Base-by-base conservation (phyloP, 2,329 filamentous ascomycete species). In the Dactylellina parvicollis region DNA sequence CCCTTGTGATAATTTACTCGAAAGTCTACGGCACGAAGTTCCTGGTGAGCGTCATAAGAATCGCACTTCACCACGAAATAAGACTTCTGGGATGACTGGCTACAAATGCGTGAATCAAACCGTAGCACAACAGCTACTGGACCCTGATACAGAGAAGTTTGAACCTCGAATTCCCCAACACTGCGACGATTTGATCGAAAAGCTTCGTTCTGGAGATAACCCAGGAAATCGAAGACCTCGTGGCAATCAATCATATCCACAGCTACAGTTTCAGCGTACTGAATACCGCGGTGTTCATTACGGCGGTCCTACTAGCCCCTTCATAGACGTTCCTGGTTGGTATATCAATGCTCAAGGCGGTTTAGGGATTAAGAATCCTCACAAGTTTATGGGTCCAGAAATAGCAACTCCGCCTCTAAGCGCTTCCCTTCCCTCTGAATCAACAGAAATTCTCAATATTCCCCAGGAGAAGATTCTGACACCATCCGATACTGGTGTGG, bases 271-370 rank as follows among this genome's bases (percentile, higher is more conserved):
- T 8, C 10, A 42, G 8, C 12, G 8, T 56, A 55, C 16, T 44
- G 24, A 47, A 16, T 72, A 72, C 32, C 59, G 67, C 22, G 52
- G 59, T 24, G 44, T 72, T 28, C 34, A 46, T 4, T 59, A 50
- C 16, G 18, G 42, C 2, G 32, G 28, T n/a, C 50, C 42, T 8
- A 12, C 10, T 14, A 38, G 30, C 4, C 18, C 34, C 10, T 1
- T 9, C 16, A 18, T 40, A 4, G 28, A 28, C 2, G 32, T 56
- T 30, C 67, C 67, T 1, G 57, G 46, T 22, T 72, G 67, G 67
- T 65, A 65, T 36, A 8, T 22, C 1, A 24, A 57, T 16, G 44
- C 57, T 4, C 67, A 65, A 36, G 12, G 46, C 2, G 36, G 30
- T 8, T 12, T 64, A 2, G 42, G 20, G 44, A 49, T 44, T 52